Evolutionary conservation across 2,329 filamentous ascomycete genomes (phyloP).

Genomic region (Fonsecaea pugnacius): DNA sequence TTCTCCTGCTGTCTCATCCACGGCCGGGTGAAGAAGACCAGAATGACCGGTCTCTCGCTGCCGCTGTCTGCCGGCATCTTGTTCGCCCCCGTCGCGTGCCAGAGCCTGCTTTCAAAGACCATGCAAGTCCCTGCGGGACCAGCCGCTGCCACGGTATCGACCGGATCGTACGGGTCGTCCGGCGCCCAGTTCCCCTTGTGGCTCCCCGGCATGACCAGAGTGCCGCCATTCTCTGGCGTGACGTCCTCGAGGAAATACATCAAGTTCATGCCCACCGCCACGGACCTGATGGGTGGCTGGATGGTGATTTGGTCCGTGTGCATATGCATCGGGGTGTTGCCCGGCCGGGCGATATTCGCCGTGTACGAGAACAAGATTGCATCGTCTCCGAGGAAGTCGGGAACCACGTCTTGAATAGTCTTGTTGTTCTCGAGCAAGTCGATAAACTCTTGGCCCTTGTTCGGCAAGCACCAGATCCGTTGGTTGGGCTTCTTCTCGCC

Average conservation of each 20-base stretch:
- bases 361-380: conserved; percentile 20
- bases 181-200: conserved; percentile 20
- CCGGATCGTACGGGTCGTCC: conserved; percentile 15
- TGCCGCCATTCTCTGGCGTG: conserved; percentile 10
- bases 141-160: conserved; percentile 8
- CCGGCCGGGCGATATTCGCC: conserved; percentile 20
- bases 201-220: conserved; percentile 20
- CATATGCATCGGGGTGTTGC: conserved; percentile 22
- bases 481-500: conserved; percentile 21
- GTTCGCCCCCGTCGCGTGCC: conserved; percentile 24
- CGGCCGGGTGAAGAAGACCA: conserved; percentile 18
- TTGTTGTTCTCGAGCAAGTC: conserved; percentile 20
- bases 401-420: conserved; percentile 16
- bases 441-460: conserved; percentile 17
- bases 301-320: conserved; percentile 21
- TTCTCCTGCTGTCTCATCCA: conserved; percentile 27
- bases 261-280: conserved; percentile 18
- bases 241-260: conserved; percentile 23
- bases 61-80: conserved; percentile 17
- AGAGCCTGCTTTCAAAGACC: conserved; percentile 21
- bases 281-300: conserved; percentile 16
- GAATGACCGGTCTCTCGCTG: conserved; percentile 19
- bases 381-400: conserved; percentile 18
- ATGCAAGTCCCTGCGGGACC: conserved; percentile 21
- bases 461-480: conserved; percentile 16